Percentiles rank a stretch among this genome's conserved stretches.
These are phyloP conservation scores for Wickerhamomyces canadensis DNA, from an alignment of 805 yeast species.

Conservation along the genomic window DNA sequence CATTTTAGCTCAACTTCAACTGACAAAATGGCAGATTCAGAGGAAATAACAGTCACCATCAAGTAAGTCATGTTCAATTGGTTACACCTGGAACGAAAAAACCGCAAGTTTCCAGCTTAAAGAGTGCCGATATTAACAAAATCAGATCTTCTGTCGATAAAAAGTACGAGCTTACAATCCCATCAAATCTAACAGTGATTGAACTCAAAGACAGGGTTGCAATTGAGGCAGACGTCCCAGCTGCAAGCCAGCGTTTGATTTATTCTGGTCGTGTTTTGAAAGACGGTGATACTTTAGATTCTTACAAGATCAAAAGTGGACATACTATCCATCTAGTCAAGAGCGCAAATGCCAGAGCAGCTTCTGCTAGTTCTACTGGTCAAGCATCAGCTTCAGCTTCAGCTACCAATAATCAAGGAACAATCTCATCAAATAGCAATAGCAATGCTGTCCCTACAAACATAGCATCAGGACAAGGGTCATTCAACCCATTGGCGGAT, in stretches of 20 bases:
- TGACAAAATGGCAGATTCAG: constrained; percentile 13
- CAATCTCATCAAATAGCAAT: constrained; percentile 9
- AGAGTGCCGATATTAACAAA: constrained; percentile 1
- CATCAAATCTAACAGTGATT: constrained; percentile 48
- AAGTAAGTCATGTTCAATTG: constrained; percentile 13
- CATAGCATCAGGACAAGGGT: constrained; percentile 81
- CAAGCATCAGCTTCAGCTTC: constrained; percentile 37
- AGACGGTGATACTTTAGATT: constrained; percentile 67
- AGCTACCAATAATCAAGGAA: constrained; percentile 44
- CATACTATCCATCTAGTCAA: constrained; percentile 88
- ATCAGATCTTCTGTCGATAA: constrained; percentile 57
- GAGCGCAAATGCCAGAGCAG: constrained; percentile 51
- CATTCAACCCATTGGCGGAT: constrained; percentile 87
- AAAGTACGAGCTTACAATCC: constrained; percentile 62
- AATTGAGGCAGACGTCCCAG: constrained; percentile 57
- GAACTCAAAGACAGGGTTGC: constrained; percentile 67
- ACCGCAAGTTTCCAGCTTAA: too few relatives aligned
- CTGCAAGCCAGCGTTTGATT: constrained; percentile 79
- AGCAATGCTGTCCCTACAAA: constrained; percentile 61
- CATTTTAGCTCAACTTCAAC: too few relatives aligned
- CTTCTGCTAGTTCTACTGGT: constrained; percentile 19
- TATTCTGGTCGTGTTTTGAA: constrained; percentile 92
- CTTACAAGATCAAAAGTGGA: constrained; percentile 79
- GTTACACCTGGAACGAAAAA: too few relatives aligned
- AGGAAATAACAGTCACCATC: constrained; percentile 17